These are phyloP conservation scores for Calamus simplicifolius DNA, from an alignment of 176 grass and related monocot species.

Conservation along the genomic window DNA sequence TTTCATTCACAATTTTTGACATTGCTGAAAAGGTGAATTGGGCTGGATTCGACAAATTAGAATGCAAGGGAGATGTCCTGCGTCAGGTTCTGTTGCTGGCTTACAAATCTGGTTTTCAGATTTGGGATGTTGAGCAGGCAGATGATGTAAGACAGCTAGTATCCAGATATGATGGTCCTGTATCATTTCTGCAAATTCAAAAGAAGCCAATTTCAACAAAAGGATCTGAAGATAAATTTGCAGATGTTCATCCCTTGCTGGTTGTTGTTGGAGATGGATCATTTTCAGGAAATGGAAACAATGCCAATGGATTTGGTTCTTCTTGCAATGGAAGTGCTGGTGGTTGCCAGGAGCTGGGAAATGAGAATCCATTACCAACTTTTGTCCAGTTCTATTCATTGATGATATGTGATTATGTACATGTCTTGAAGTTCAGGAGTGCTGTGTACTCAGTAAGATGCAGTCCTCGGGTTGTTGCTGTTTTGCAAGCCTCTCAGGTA, in stretches of 20 bases:
- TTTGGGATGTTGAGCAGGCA: constrained; percentile 93
- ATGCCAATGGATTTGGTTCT: constrained; percentile 33
- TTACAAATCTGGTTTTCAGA: constrained; percentile 90
- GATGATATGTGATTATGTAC: constrained; percentile 55
- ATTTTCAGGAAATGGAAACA: constrained; percentile 35
- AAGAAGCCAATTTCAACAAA: constrained; percentile 59
- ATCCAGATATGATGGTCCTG: constrained; percentile 56
- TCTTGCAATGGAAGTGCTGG: constrained; percentile 39
- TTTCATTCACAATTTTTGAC: constrained; percentile 9
- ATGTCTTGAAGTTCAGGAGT: constrained; percentile 72
- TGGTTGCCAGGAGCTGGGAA: constrained; percentile 31
- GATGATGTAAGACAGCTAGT: constrained; percentile 83
- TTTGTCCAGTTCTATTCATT: constrained; percentile 81
- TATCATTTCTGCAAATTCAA: constrained; percentile 86
- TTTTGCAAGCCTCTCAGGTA: constrained; percentile 87
- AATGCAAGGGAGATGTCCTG: constrained; percentile 35
- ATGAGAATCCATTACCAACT: constrained; percentile 40
- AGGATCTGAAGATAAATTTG: constrained; percentile 49
- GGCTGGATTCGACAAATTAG: constrained; percentile 90
- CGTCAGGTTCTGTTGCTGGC: constrained; percentile 63
- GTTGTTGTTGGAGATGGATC: constrained; percentile 50
- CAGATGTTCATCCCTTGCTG: constrained; percentile 63
- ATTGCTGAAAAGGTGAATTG: constrained; percentile 57
- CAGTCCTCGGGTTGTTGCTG: constrained; percentile 68
- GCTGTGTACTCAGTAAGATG: constrained; percentile 75